Conservation (phyloP, 2,329 filamentous ascomycete genomes). For the Coleophoma crateriformis region DNA sequence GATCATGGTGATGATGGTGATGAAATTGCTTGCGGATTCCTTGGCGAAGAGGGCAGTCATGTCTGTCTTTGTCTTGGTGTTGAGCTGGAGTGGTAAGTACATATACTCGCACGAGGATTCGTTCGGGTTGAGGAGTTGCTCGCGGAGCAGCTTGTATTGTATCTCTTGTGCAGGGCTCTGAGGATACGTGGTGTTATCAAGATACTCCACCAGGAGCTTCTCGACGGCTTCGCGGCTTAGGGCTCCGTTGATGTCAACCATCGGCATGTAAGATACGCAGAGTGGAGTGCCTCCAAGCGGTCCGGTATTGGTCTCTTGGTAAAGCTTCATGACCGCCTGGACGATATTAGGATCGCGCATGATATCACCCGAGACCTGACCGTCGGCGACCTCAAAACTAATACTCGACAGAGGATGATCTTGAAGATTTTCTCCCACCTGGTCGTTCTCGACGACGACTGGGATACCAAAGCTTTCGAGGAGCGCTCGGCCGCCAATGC, state of each 20-base stretch:
- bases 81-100: conserved; percentile 27
- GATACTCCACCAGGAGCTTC: conserved; percentile 29
- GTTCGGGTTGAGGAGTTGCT: conserved; percentile 20
- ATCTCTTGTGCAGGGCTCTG: conserved; percentile 62
- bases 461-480: conserved; percentile 8
- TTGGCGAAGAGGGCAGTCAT: conserved; percentile 69
- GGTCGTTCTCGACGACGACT: conserved; percentile 4
- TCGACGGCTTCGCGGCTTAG: not conserved
- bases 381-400: conserved; percentile 28
- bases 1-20: conserved; percentile 45
- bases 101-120: conserved; percentile 30
- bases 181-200: conserved; percentile 24
- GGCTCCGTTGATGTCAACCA: not conserved
- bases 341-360: conserved; percentile 29
- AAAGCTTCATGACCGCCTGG: conserved; percentile 25
- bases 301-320: conserved; percentile 11
- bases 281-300: not conserved
- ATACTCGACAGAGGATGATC: conserved; percentile 9
- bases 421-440: conserved; percentile 14
- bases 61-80: conserved; percentile 53
- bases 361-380: conserved; percentile 26
- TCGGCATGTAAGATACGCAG: not conserved
- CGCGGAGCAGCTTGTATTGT: conserved; percentile 51
- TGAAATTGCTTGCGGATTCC: conserved; percentile 35
- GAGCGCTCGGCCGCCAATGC: conserved; percentile 15